Percentiles rank a stretch among this genome's conserved stretches.
Evolutionary conservation across 2,329 filamentous ascomycete species (phyloP).

Genomic region (Talaromyces sp.): DNA sequence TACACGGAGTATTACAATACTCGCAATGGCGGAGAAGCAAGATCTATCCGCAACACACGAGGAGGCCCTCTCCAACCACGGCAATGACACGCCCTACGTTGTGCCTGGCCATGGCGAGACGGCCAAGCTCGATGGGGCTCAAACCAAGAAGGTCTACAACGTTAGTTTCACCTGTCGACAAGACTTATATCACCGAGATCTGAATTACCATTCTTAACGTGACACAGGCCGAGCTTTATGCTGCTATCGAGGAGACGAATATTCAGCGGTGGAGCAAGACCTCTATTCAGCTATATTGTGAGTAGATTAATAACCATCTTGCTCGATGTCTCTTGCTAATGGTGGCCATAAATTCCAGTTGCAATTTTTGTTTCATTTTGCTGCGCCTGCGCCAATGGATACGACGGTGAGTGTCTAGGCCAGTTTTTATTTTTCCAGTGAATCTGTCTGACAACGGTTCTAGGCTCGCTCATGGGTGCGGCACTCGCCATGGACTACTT

Average conservation of each 20-base stretch:
- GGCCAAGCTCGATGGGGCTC: conserved; percentile 21
- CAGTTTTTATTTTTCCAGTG: neutral
- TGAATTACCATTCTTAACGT: conserved; percentile 19
- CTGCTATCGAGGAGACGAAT: conserved; percentile 42
- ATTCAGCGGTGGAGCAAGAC: conserved; percentile 30
- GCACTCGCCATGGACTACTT: conserved; percentile 24
- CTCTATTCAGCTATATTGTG: conserved; percentile 26
- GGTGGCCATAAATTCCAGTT: conserved; percentile 22
- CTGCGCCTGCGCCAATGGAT: conserved; percentile 28
- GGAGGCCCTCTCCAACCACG: neutral
- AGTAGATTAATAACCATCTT: conserved; percentile 7
- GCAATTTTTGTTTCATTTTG: conserved; percentile 38
- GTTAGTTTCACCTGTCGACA: neutral
- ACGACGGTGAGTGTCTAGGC: conserved; percentile 17
- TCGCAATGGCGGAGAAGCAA: neutral
- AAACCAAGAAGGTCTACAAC: conserved; percentile 27
- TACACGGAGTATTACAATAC: neutral
- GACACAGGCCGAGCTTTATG: conserved; percentile 42
- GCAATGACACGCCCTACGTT: neutral
- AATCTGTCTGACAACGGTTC: neutral
- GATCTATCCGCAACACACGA: neutral
- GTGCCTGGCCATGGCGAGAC: neutral
- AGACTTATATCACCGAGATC: conserved; percentile 29
- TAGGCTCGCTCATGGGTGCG: conserved; percentile 26
- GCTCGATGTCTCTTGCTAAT: conserved; percentile 8